A percentile compares a stretch with the other conserved stretches of the same genome.
phyloP scores from a whole-genome alignment of 148 eudicot genomes.

The Spergularia bocconei region DNA sequence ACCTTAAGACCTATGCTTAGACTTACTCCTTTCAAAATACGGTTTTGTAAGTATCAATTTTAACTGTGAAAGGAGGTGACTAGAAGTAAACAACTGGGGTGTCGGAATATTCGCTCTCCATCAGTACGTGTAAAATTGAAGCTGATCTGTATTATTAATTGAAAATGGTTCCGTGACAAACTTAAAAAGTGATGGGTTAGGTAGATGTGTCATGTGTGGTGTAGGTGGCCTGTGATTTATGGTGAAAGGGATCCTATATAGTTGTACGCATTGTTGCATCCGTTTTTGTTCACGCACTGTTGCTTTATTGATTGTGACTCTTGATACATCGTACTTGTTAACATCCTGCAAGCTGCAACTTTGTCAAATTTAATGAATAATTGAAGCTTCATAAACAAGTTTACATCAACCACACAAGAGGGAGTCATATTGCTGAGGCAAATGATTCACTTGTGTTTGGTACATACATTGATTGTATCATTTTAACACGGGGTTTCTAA shows the following conservation, averaged over 20 bases:
- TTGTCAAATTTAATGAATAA: not conserved
- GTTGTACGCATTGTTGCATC: too few species aligned
- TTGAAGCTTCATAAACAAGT: not conserved
- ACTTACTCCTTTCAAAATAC: too few species aligned
- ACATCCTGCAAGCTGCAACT: not conserved
- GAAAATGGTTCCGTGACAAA: not conserved
- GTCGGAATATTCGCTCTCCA: too few species aligned
- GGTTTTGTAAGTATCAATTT: too few species aligned
- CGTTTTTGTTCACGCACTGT: too few species aligned
- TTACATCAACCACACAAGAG: not conserved
- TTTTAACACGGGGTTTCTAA: too few species aligned
- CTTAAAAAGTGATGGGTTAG: not conserved
- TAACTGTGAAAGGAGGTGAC: too few species aligned
- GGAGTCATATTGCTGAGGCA: not conserved
- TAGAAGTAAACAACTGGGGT: too few species aligned
- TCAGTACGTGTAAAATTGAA: not conserved
- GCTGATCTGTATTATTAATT: not conserved
- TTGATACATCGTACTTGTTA: not conserved
- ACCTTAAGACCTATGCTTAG: too few species aligned
- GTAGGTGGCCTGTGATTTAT: not conserved
- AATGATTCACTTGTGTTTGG: too few species aligned
- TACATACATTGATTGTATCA: too few species aligned
- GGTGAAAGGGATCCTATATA: not conserved
- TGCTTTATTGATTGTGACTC: not conserved
- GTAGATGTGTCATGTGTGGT: not conserved